Conservation (phyloP, 441 rosid species). For the Theobroma grandiflorum region DNA sequence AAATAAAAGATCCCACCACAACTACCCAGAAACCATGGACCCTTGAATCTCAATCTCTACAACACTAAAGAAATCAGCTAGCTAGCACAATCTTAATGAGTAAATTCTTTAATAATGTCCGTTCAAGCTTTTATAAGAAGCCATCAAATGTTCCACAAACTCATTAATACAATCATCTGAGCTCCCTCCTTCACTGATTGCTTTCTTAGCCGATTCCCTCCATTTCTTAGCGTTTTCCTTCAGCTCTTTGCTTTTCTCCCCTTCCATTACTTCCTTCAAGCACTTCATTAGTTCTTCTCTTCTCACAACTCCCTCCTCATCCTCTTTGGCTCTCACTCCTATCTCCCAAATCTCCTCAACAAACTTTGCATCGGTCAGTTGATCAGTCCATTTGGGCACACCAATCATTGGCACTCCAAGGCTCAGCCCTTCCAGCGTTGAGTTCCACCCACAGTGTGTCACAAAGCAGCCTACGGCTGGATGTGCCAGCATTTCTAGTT, state of each 20-base stretch:
- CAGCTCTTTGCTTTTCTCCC: slow-evolving; percentile 54
- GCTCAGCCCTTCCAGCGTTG: slow-evolving; percentile 62
- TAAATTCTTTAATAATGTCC: not conserved
- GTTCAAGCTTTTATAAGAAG: not conserved
- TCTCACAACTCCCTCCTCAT: slow-evolving; percentile 52
- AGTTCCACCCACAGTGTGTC: slow-evolving; percentile 72
- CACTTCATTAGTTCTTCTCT: slow-evolving; percentile 57
- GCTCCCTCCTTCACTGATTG: slow-evolving; percentile 68
- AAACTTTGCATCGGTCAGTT: slow-evolving; percentile 56
- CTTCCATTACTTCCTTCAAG: slow-evolving; percentile 68
- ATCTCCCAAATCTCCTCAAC: slow-evolving; percentile 60
- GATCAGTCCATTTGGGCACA: slow-evolving; percentile 65
- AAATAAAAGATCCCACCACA: too few relatives aligned
- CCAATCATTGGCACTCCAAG: slow-evolving; percentile 62
- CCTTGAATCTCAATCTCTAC: too few relatives aligned
- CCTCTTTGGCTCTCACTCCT: slow-evolving; percentile 65
- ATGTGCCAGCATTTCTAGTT: slow-evolving; percentile 57
- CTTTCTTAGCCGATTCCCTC: slow-evolving; percentile 59
- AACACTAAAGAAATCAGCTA: not conserved
- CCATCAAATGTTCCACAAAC: slow-evolving; percentile 43
- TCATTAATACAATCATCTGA: slow-evolving; percentile 59
- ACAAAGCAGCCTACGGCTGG: slow-evolving; percentile 51
- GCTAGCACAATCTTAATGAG: not conserved
- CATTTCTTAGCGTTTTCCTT: slow-evolving; percentile 55
- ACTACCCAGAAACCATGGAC: too few relatives aligned